Evolutionary conservation across 2,329 filamentous ascomycete species (phyloP).

Genomic region (Neofusicoccum sp.): DNA sequence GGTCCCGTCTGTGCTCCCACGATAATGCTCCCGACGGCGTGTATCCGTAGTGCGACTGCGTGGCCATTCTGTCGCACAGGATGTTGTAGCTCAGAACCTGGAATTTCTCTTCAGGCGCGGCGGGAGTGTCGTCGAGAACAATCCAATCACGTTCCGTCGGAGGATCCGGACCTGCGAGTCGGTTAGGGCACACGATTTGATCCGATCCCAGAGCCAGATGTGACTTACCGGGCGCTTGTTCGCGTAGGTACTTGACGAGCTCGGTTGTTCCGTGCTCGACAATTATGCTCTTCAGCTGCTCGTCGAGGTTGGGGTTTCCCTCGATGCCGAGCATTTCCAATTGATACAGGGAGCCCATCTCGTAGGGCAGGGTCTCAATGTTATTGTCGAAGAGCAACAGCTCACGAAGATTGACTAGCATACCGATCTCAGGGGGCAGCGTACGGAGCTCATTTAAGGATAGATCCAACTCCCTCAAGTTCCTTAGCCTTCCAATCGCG

Average conservation of each 20-base stretch:
- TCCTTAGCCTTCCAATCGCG: conserved; percentile 78
- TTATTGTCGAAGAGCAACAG: conserved; percentile 89
- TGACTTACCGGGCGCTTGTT: conserved; percentile 78
- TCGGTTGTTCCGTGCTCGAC: conserved; percentile 86
- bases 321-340: conserved; percentile 89
- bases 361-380: conserved; percentile 77
- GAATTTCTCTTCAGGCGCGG: conserved; percentile 64
- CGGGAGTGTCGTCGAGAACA: conserved; percentile 64
- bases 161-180: conserved; percentile 67
- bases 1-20: conserved; percentile 84
- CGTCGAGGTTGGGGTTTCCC: conserved; percentile 81
- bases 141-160: conserved; percentile 78
- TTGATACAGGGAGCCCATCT: conserved; percentile 86
- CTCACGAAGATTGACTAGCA: conserved; percentile 90
- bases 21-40: conserved; percentile 77
- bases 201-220: conserved; percentile 22
- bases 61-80: conserved; percentile 91
- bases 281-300: conserved; percentile 76
- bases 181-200: not conserved
- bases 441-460: conserved; percentile 84
- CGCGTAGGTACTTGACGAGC: conserved; percentile 79
- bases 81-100: conserved; percentile 94
- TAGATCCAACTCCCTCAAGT: conserved; percentile 80
- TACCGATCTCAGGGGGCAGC: conserved; percentile 88
- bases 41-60: conserved; percentile 83